Evolutionary conservation across 306 rosid genomes (phyloP).

Genomic region (Inga oerstediana): DNA sequence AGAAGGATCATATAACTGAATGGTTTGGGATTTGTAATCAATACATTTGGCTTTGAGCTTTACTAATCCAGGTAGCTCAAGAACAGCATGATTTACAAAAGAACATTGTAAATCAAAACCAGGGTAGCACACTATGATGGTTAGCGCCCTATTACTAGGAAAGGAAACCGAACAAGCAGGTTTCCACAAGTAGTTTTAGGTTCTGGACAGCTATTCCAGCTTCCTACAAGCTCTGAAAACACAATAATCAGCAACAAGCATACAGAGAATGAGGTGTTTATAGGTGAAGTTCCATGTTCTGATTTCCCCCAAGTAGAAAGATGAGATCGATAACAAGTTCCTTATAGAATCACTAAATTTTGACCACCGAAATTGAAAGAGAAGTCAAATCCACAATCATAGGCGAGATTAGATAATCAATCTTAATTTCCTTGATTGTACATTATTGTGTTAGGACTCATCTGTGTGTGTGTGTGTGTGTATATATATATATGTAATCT

Average conservation of each 20-base stretch:
- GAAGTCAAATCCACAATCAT: too few species aligned
- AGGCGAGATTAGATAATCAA: too few species aligned
- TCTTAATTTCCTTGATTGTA: too few species aligned
- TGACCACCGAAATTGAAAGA: too few species aligned
- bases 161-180: constrained; percentile 41
- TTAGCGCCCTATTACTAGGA: constrained; percentile 27
- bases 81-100: neutral
- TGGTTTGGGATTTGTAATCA: constrained; percentile 38
- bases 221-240: constrained; percentile 2
- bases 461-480: too few species aligned
- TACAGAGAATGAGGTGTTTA: neutral
- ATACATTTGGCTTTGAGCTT: constrained; percentile 28
- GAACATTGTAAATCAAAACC: constrained; percentile 53
- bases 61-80: constrained; percentile 39
- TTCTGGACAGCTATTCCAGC: constrained; percentile 5
- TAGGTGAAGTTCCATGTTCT: neutral
- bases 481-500: too few species aligned
- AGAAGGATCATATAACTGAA: constrained; percentile 24
- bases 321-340: neutral
- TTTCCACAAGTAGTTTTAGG: constrained; percentile 27
- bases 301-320: neutral
- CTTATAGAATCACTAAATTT: too few species aligned
- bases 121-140: constrained; percentile 28
- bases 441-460: too few species aligned
- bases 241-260: constrained; percentile 3